phyloP scores from a whole-genome alignment of 768 basidiomycete genomes.

The Thelephora ganbajun region DNA sequence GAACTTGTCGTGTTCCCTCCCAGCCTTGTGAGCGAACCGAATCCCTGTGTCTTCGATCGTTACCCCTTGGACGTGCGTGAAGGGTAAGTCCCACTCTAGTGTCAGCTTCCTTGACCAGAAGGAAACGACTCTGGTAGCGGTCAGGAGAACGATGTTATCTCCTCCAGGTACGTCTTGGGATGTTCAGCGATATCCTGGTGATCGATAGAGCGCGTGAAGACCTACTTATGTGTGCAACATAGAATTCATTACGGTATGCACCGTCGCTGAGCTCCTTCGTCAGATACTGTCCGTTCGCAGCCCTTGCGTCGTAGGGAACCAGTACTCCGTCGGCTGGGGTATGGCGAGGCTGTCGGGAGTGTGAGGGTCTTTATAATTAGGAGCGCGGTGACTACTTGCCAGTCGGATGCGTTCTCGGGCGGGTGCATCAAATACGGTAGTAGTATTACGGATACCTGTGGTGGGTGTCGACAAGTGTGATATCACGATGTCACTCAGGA shows the following conservation, averaged over 20 bases:
- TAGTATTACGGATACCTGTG: slow-evolving; percentile 90
- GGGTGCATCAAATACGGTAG: slow-evolving; percentile 91
- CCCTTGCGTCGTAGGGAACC: slow-evolving; percentile 74
- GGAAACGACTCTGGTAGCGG: slow-evolving; percentile 62
- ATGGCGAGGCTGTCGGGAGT: slow-evolving; percentile 52
- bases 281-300: slow-evolving; percentile 93
- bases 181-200: slow-evolving; percentile 5
- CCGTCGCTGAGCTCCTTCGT: slow-evolving; percentile 90
- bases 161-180: slow-evolving; percentile 55
- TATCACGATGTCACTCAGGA: not conserved
- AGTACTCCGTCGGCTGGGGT: slow-evolving; percentile 81
- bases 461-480: not conserved
- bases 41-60: slow-evolving; percentile 87
- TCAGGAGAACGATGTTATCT: slow-evolving; percentile 72
- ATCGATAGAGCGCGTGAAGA: slow-evolving; percentile 2
- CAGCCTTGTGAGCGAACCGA: slow-evolving; percentile 68
- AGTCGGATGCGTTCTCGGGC: slow-evolving; percentile 77
- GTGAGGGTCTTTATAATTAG: slow-evolving; percentile 2
- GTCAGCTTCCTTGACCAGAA: slow-evolving; percentile 78
- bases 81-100: slow-evolving; percentile 85
- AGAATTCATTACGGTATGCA: slow-evolving; percentile 66
- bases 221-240: slow-evolving; percentile 88
- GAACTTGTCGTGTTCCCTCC: slow-evolving; percentile 64
- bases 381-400: slow-evolving; percentile 26
- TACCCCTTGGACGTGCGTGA: slow-evolving; percentile 76